Conservation (phyloP, 2,329 filamentous ascomycete species). For the Clonostachys sp. region DNA sequence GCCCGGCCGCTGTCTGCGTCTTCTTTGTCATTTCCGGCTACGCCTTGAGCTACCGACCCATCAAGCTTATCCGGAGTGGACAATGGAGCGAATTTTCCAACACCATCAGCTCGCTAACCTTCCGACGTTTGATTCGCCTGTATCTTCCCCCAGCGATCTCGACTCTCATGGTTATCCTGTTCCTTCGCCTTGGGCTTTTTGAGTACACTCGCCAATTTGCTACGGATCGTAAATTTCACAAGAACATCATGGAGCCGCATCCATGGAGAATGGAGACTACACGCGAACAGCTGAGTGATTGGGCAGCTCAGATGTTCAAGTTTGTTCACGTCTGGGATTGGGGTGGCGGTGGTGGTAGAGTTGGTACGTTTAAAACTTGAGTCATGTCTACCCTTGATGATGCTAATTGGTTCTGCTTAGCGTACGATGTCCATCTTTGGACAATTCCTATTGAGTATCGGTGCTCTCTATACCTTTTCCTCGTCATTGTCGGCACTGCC, state of each 20-base stretch:
- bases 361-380: conserved; percentile 22
- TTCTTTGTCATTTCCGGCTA: conserved; percentile 62
- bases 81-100: conserved; percentile 30
- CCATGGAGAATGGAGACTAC: conserved; percentile 28
- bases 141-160: conserved; percentile 46
- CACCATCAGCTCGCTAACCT: conserved; percentile 43
- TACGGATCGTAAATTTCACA: conserved; percentile 32
- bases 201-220: conserved; percentile 43
- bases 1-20: conserved; percentile 51
- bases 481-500: conserved; percentile 44
- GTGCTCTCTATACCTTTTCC: conserved; percentile 53
- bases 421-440: conserved; percentile 56
- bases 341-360: conserved; percentile 37
- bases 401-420: conserved; percentile 12
- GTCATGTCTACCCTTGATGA: conserved; percentile 7
- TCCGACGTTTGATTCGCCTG: conserved; percentile 46
- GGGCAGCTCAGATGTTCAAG: conserved; percentile 40
- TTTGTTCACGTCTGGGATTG: conserved; percentile 48
- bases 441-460: conserved; percentile 59
- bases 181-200: conserved; percentile 40
- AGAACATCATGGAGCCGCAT: conserved; percentile 45
- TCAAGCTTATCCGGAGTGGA: conserved; percentile 38
- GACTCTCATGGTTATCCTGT: conserved; percentile 38
- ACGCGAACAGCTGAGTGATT: conserved; percentile 36
- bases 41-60: conserved; percentile 48